Evolutionary conservation across 768 basidiomycete genomes (phyloP).

Genomic region (Trametes meyenii): DNA sequence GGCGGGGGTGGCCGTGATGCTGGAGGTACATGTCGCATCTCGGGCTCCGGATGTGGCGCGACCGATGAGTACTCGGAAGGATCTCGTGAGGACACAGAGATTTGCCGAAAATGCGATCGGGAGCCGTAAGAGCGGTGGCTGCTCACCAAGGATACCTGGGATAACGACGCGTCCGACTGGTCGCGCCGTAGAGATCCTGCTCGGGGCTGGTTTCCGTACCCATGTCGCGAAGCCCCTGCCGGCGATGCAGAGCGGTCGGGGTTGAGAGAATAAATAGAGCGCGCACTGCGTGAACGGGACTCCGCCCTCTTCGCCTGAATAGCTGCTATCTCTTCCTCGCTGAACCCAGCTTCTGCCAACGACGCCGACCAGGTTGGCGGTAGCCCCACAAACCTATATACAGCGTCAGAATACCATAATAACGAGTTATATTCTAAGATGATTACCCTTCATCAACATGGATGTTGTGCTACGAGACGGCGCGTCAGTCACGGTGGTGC

Average conservation of each 20-base stretch:
- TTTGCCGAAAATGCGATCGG: conserved; percentile 15
- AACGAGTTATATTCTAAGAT: background rate
- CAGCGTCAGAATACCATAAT: conserved; percentile 1
- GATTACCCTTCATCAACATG: conserved; percentile 78
- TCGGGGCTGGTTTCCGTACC: conserved; percentile 3
- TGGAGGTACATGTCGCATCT: conserved; percentile 8
- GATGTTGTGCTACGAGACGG: conserved; percentile 60
- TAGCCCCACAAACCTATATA: conserved; percentile 57
- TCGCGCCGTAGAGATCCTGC: conserved; percentile 19
- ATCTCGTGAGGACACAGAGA: conserved; percentile 19
- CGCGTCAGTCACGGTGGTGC: background rate
- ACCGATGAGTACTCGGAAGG: conserved; percentile 13
- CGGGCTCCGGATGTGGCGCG: conserved; percentile 3
- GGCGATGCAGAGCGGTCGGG: conserved; percentile 15
- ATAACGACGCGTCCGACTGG: conserved; percentile 22
- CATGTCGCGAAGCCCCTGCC: conserved; percentile 11
- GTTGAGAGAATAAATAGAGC: conserved; percentile 26
- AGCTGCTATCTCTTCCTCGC: conserved; percentile 67
- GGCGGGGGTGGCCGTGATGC: conserved; percentile 11
- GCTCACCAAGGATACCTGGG: conserved; percentile 24
- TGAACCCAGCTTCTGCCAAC: conserved; percentile 62
- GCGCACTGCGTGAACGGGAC: conserved; percentile 23
- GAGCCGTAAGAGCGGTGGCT: conserved; percentile 21
- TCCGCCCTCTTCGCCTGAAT: conserved; percentile 48
- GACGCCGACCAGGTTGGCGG: conserved; percentile 76